phyloP scores from a whole-genome alignment of 305 asterid genomes.

The Petunia hybrid region DNA sequence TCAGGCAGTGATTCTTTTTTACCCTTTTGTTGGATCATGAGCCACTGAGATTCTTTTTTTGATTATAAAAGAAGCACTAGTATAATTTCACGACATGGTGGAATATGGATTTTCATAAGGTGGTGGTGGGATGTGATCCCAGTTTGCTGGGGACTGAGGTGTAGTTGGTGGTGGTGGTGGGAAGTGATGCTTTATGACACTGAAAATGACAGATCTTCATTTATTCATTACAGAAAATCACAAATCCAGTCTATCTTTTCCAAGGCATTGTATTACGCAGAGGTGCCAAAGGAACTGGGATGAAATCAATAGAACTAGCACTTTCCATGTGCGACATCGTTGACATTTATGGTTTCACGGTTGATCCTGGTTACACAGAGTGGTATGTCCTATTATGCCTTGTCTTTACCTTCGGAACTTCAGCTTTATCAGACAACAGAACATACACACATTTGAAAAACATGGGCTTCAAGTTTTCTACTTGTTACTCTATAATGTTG shows the following conservation, averaged over 20 bases:
- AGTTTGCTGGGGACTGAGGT: too few relatives aligned
- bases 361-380: conserved; percentile 99
- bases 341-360: conserved; percentile 97
- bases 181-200: conserved; percentile 22
- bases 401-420: conserved; percentile 17
- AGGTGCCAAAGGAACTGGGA: conserved; percentile 99
- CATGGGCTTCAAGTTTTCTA: conserved; percentile 1
- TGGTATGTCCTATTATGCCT: conserved; percentile 61
- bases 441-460: neutral
- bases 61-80: conserved; percentile 18
- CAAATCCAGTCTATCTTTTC: conserved; percentile 95
- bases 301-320: conserved; percentile 97
- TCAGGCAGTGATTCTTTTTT: conserved; percentile 7
- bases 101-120: neutral
- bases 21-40: neutral
- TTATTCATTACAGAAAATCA: conserved; percentile 62
- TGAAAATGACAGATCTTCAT: conserved; percentile 17
- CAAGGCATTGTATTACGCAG: conserved; percentile 98
- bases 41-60: neutral
- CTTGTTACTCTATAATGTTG: conserved; percentile 10
- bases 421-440: neutral
- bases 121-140: neutral
- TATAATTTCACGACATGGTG: neutral
- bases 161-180: too few relatives aligned
- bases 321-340: conserved; percentile 98